Conservation (phyloP, 352 stramenopile species). For the Pythium graminicola region DNA sequence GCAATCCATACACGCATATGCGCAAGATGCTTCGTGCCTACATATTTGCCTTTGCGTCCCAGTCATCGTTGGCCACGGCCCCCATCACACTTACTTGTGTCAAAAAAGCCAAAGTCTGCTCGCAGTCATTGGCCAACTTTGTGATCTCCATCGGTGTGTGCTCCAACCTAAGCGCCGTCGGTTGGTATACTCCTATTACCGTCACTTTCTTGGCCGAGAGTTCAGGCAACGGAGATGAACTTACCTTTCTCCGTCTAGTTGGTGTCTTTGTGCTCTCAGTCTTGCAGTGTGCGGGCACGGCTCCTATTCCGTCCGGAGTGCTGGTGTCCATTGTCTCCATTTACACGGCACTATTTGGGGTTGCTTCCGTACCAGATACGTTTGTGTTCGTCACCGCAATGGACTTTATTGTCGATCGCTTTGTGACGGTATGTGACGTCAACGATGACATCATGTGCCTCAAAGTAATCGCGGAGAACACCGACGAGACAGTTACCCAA, state of each 20-base stretch:
- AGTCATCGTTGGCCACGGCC: constrained; percentile 64
- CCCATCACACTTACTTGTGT: constrained; percentile 61
- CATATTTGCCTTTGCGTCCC: constrained; percentile 58
- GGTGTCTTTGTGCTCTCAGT: constrained; percentile 54
- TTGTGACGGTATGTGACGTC: constrained; percentile 64
- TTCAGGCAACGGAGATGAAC: constrained; percentile 43
- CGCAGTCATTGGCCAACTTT: constrained; percentile 68
- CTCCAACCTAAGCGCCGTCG: constrained; percentile 53
- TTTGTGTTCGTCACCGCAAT: constrained; percentile 60
- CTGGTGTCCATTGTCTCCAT: constrained; percentile 55
- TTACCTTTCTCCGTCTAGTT: constrained; percentile 48
- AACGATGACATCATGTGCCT: constrained; percentile 79
- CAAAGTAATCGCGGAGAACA: constrained; percentile 70
- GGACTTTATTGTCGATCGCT: constrained; percentile 63
- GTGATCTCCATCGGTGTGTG: constrained; percentile 66
- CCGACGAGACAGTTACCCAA: constrained; percentile 58
- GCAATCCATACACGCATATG: constrained; percentile 76
- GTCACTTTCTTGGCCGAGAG: constrained; percentile 62
- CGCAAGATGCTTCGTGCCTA: constrained; percentile 57
- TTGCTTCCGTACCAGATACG: constrained; percentile 40
- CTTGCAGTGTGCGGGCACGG: constrained; percentile 44
- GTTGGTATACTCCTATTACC: constrained; percentile 57
- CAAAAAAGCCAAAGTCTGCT: constrained; percentile 55
- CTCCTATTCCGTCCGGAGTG: constrained; percentile 46
- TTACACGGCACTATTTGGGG: constrained; percentile 61